A percentile compares a stretch with the other conserved stretches of the same genome.
These are phyloP conservation scores for Halenospora varia DNA, from an alignment of 495 filamentous ascomycete species.

Conservation along the genomic window DNA sequence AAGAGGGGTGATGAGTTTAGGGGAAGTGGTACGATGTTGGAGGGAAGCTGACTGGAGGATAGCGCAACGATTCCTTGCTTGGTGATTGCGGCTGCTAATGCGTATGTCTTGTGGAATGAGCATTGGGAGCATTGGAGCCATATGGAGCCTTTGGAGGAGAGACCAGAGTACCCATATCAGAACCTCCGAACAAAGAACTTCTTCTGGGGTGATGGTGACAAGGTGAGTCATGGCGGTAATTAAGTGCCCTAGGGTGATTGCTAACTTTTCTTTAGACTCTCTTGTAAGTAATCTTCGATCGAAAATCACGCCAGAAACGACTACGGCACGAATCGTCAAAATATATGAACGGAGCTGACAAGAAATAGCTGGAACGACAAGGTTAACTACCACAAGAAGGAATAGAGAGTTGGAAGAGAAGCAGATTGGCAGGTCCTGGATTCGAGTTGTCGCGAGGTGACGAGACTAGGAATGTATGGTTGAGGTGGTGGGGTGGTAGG, in stretches of 20 bases:
- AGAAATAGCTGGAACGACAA: constrained; percentile 76
- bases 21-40: constrained; percentile 1
- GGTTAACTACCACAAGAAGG: constrained; percentile 92
- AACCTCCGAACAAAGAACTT: constrained; percentile 90
- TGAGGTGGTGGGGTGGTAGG: background rate
- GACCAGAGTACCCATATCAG: constrained; percentile 86
- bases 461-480: background rate
- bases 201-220: constrained; percentile 89
- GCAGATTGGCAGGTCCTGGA: background rate
- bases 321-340: background rate
- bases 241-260: too few relatives aligned
- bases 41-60: background rate
- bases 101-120: constrained; percentile 85
- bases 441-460: background rate
- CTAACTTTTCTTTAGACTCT: constrained; percentile 47
- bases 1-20: constrained; percentile 17
- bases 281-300: constrained; percentile 55
- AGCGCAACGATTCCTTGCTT: constrained; percentile 69
- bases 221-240: constrained; percentile 51
- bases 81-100: constrained; percentile 67
- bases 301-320: background rate
- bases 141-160: constrained; percentile 82
- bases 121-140: constrained; percentile 95
- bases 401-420: constrained; percentile 4
- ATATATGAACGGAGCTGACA: constrained; percentile 11